Base-by-base conservation (phyloP, 139 green algal species). In the Chlorella sp. region DNA sequence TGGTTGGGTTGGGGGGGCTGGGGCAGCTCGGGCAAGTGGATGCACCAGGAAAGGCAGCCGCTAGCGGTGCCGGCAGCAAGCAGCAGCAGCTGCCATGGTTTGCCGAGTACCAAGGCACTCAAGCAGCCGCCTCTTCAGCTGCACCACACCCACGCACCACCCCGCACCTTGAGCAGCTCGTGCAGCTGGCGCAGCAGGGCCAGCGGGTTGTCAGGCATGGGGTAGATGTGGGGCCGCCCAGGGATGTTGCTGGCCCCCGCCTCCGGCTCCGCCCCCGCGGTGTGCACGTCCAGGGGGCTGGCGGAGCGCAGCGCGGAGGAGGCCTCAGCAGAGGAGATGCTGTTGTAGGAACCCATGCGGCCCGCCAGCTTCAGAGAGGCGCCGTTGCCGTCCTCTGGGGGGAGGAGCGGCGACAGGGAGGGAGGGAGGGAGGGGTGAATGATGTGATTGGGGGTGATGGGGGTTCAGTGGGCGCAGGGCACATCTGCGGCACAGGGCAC, bases 141-240 rank as follows among this genome's bases (percentile, higher is more conserved):
- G n/a, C n/a, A n/a, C 44, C 11, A 7, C 44, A 7, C 7, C 44
- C 44, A 55, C 7, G 11, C 51, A 2, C 51, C 51, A 20, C 51
- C 51, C 21, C 12, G 51, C 51, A 63, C 89, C 87, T 92, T 90
- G 79, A 96, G 90, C 32, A 95, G 90, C 51, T 89, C 86, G 71
- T 94, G 89, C 75, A 98, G 85, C 67, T 89, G 74, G 21, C 89
- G 86, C 56, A 98, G 90, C 70, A 95, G 91, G 30, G 71, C 70
- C 73, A 98, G 89, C 26, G 94, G 89, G n/a, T 94, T 83, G 38
- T 91, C 82, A 2, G 95, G 95, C 91, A 98, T 93, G 57, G 89
- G 89, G 65, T 82, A 88, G 55, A 94, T 92, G 38, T 83, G 84
- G 5, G 82, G 86, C 32, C 83, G 87, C 1, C 87, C 85, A 4